Conservation (phyloP, 176 grass and related monocot genomes). For the Triticum dicoccoides region DNA sequence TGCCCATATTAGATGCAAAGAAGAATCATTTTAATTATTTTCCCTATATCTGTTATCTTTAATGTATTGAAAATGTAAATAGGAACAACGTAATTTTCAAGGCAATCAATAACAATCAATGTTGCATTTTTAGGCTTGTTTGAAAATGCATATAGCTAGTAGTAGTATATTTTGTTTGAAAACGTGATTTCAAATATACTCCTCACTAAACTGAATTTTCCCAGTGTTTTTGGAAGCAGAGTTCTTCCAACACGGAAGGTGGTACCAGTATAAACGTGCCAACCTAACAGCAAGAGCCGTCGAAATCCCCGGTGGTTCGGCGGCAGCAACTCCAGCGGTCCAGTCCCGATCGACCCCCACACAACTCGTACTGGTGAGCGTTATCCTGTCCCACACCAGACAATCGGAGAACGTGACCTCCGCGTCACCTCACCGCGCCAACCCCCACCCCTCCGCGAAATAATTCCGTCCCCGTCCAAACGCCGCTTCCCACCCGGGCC, state of each 20-base stretch:
- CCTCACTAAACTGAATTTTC: too few relatives aligned
- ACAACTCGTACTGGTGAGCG: background rate
- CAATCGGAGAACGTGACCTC: background rate
- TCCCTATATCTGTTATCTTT: too few relatives aligned
- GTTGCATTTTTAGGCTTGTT: too few relatives aligned
- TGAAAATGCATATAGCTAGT: too few relatives aligned
- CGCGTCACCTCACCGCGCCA: background rate
- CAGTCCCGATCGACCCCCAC: background rate
- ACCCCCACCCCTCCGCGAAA: background rate
- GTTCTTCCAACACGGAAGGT: background rate
- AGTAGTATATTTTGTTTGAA: too few relatives aligned
- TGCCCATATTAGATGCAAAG: too few relatives aligned
- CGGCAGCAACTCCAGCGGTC: constrained; percentile 5
- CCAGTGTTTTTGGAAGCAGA: too few relatives aligned
- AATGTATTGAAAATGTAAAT: too few relatives aligned
- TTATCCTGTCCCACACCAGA: constrained; percentile 13
- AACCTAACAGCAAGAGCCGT: background rate
- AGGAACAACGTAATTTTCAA: too few relatives aligned
- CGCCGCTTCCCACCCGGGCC: background rate
- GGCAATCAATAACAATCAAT: too few relatives aligned
- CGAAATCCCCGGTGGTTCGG: background rate
- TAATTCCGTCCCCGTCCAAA: constrained; percentile 22
- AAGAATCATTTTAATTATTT: too few relatives aligned
- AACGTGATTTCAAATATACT: too few relatives aligned
- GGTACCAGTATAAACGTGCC: background rate